Evolutionary conservation across 176 grass and related monocot species (phyloP).

Genomic region (Zoysia japonica): DNA sequence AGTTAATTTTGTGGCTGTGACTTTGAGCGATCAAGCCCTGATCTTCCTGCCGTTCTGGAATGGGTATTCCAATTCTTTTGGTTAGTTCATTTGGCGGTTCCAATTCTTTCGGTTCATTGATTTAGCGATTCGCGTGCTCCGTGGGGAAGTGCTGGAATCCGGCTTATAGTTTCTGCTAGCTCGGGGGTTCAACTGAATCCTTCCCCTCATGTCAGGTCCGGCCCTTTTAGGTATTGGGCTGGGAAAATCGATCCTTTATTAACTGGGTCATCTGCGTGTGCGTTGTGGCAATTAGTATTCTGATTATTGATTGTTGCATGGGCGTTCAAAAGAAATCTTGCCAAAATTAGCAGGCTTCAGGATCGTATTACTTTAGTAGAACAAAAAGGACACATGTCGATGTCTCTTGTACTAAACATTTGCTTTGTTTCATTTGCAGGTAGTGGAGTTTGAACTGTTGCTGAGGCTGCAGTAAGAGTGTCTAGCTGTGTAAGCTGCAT

Average conservation of each 20-base stretch:
- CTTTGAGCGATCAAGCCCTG: background rate
- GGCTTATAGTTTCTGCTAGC: background rate
- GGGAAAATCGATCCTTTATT: background rate
- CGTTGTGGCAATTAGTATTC: background rate
- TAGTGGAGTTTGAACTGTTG: background rate
- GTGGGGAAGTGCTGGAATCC: background rate
- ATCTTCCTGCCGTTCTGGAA: background rate
- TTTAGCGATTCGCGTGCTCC: background rate
- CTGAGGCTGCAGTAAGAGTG: background rate
- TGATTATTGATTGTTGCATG: background rate
- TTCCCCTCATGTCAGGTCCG: too few relatives aligned
- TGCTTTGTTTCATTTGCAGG: constrained; percentile 3
- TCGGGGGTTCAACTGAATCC: background rate
- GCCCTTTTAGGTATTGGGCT: background rate
- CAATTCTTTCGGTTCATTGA: background rate
- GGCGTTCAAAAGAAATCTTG: too few relatives aligned
- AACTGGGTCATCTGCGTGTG: background rate
- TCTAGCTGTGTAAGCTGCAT: constrained; percentile 13
- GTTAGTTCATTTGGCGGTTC: too few relatives aligned
- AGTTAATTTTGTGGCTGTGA: too few relatives aligned
- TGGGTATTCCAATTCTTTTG: background rate
- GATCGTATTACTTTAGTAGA: too few relatives aligned
- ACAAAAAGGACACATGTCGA: too few relatives aligned
- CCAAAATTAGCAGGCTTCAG: too few relatives aligned
- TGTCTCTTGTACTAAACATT: too few relatives aligned